phyloP scores from a whole-genome alignment of 176 grass and related monocot genomes.

The Phyllostachys edulis region DNA sequence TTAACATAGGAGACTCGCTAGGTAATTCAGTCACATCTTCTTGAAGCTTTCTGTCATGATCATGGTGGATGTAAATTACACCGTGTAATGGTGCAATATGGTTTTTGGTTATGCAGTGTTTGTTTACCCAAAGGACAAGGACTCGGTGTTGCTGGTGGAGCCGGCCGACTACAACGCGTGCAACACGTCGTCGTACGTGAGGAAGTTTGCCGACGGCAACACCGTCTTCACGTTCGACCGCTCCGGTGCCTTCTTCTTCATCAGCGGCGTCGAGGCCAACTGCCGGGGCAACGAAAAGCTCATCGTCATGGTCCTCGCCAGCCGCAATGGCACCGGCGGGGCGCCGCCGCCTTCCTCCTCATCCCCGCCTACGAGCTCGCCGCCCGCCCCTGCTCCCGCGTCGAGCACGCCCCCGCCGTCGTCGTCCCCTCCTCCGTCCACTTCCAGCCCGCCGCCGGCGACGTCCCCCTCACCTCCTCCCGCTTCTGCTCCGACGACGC shows the following conservation, averaged over 20 bases:
- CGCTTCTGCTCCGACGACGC: not conserved
- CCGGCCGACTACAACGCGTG: conserved; percentile 63
- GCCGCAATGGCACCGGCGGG: conserved; percentile 8
- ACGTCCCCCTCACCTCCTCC: conserved; percentile 4
- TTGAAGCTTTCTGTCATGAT: not conserved
- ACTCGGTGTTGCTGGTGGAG: conserved; percentile 70
- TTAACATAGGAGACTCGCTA: conserved; percentile 61
- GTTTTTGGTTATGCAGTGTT: conserved; percentile 45
- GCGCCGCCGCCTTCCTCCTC: not conserved
- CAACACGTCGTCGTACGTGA: conserved; percentile 68
- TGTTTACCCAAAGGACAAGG: conserved; percentile 48
- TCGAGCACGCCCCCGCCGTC: not conserved
- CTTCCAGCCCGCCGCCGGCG: conserved; percentile 1
- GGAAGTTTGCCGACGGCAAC: conserved; percentile 65
- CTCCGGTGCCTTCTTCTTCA: conserved; percentile 68
- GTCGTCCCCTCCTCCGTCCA: conserved; percentile 14
- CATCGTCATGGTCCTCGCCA: conserved; percentile 60
- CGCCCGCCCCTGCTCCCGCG: not conserved
- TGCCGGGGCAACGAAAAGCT: conserved; percentile 72
- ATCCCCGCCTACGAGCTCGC: not conserved
- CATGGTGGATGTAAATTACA: no score
- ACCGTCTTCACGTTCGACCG: conserved; percentile 51
- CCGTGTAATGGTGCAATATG: not conserved
- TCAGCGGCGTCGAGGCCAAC: conserved; percentile 69
- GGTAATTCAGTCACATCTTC: conserved; percentile 25